Conservation (phyloP, 805 yeast genomes). For the Wickerhamomyces subpelliculosus region DNA sequence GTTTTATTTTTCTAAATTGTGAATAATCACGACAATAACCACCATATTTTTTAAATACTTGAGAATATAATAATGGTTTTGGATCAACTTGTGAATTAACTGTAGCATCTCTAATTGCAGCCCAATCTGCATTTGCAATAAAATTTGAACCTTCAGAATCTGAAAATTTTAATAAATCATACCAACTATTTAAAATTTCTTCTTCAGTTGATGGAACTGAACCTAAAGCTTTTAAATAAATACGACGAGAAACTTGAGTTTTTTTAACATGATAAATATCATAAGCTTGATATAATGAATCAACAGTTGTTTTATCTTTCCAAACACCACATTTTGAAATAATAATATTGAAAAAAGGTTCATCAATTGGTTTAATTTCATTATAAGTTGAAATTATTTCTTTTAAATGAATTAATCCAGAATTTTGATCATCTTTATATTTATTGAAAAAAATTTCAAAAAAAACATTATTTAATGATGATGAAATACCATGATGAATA, state of each 20-base stretch:
- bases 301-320: constrained; percentile 59
- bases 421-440: constrained; percentile 39
- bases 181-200: constrained; percentile 55
- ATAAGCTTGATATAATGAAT: constrained; percentile 56
- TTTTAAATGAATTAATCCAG: constrained; percentile 52
- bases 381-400: constrained; percentile 50
- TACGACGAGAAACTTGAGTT: constrained; percentile 67
- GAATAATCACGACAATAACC: constrained; percentile 18
- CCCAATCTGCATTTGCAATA: constrained; percentile 82
- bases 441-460: constrained; percentile 60
- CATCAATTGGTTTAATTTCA: constrained; percentile 56
- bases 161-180: constrained; percentile 42
- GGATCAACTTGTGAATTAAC: constrained; percentile 12
- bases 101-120: constrained; percentile 75
- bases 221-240: constrained; percentile 66
- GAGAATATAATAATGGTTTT: constrained; percentile 9
- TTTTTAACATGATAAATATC: constrained; percentile 47
- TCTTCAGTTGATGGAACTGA: constrained; percentile 45
- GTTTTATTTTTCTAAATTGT: background rate
- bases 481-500: constrained; percentile 61
- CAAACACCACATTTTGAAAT: constrained; percentile 61
- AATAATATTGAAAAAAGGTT: constrained; percentile 74
- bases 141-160: constrained; percentile 46
- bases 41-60: constrained; percentile 16
- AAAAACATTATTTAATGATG: constrained; percentile 64